Evolutionary conservation across 1,284 basidiomycete genomes (phyloP), one percentile per base, ranked within the genome.

Genomic region (Heterobasidion annosum): DNA sequence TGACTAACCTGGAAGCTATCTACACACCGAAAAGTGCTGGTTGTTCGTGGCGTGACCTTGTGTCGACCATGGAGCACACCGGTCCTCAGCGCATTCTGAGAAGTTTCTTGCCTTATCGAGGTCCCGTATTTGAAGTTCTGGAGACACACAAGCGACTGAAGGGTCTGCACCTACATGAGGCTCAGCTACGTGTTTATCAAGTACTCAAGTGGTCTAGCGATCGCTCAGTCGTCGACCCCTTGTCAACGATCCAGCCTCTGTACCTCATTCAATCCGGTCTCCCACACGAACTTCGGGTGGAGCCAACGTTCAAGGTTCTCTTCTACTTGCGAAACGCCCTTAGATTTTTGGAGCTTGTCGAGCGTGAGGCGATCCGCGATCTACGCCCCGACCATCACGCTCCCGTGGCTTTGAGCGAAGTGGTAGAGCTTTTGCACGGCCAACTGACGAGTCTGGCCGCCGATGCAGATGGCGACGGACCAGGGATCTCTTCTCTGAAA

Each of bases 161-260:
- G 25, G 34, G 48, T 15, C 51, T 44, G 3, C 13, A 52, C 44
- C 13, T 53, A 43, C 40, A 35, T n/a, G 43, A 18, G 15, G 58
- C 63, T 32, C 62, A 59, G 13, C 61, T 62, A 19, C 59, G 78
- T 12, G 67, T 85, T 18, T 68, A 68, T 54, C 67, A 69, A 35
- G 74, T 87, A 50, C 70, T 88, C 46, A 64, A 68, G 54, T 68
- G 69, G 52, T 81, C 82, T 7, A 69, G 69, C 37, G 67, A 76
- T 34, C 68, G 73, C n/a, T 64, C 77, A 3, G 68, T 81, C 32
- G 73, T 87, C 8, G 89, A 93, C 64, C 85, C 86, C 19, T 73
- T 87, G 40, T 90, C 89, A 19, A 82, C 83, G 46, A 88, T 82
- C 47, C 89, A 88, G 51, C 88, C 88, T 3, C 89, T 88, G 1